Evolutionary conservation across 2,329 filamentous ascomycete species (phyloP).

Genomic region (Fusarium floridanum): DNA sequence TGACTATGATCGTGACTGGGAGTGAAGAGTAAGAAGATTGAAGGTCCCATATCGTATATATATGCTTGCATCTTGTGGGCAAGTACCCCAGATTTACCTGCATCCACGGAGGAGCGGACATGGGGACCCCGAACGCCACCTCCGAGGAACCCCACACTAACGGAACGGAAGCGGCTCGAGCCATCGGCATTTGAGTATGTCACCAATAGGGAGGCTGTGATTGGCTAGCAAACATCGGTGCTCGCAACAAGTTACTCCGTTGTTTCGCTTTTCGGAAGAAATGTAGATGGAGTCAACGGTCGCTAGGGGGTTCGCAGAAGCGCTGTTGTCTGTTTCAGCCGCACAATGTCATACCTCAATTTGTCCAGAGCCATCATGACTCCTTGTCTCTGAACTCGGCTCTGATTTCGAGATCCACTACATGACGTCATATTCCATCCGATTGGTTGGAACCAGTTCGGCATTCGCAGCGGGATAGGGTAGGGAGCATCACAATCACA

Average conservation of each 20-base stretch:
- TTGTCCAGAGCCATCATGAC: background rate
- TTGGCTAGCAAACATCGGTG: background rate
- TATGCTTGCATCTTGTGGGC: background rate
- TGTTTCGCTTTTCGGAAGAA: background rate
- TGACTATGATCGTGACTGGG: background rate
- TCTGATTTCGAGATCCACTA: background rate
- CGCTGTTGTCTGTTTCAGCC: background rate
- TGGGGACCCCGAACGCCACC: background rate
- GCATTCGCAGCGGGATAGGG: background rate
- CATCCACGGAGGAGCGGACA: background rate
- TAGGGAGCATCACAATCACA: background rate
- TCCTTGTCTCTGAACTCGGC: background rate
- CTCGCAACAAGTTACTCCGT: background rate
- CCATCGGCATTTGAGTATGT: background rate
- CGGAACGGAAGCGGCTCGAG: slow-evolving; percentile 9
- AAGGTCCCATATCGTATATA: background rate
- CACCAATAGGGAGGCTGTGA: background rate
- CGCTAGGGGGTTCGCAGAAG: background rate
- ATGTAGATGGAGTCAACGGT: background rate
- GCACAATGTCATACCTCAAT: background rate
- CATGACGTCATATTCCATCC: background rate
- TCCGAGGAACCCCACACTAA: slow-evolving; percentile 10
- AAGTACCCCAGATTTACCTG: slow-evolving; percentile 1
- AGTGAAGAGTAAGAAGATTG: background rate
- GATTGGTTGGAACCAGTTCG: background rate